These are phyloP conservation scores for Monascus ruber DNA, from an alignment of 2,329 filamentous ascomycete species.

Conservation along the genomic window DNA sequence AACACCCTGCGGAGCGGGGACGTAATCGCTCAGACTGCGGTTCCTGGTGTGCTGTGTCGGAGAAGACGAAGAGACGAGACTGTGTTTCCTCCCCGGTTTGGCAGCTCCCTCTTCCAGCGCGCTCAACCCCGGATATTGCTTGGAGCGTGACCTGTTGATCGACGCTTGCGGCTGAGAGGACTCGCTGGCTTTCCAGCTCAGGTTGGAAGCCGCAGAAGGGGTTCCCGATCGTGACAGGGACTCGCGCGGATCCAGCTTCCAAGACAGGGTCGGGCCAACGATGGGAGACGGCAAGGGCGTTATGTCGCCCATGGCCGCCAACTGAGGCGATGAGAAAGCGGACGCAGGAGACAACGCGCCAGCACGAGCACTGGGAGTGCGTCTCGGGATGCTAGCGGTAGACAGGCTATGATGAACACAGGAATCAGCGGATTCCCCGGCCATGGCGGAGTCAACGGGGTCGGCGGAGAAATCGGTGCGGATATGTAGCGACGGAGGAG, in stretches of 20 bases:
- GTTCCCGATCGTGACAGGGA: constrained; percentile 33
- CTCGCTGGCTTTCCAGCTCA: constrained; percentile 24
- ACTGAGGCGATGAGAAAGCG: constrained; percentile 58
- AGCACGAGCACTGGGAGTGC: constrained; percentile 34
- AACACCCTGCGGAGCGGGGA: constrained; percentile 54
- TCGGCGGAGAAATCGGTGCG: constrained; percentile 21
- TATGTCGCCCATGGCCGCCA: constrained; percentile 65
- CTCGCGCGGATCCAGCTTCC: constrained; percentile 44
- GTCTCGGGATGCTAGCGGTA: constrained; percentile 30
- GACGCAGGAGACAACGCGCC: constrained; percentile 50
- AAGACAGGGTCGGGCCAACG: constrained; percentile 22
- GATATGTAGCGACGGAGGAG: constrained; percentile 22
- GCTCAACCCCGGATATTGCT: constrained; percentile 32
- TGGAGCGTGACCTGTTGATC: constrained; percentile 19
- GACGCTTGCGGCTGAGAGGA: constrained; percentile 22
- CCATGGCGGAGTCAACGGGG: constrained; percentile 12
- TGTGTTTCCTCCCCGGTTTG: constrained; percentile 10
- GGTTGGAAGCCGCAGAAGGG: constrained; percentile 25
- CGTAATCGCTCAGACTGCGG: constrained; percentile 80
- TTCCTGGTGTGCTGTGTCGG: constrained; percentile 51
- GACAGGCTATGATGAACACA: constrained; percentile 30
- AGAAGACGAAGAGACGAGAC: constrained; percentile 1
- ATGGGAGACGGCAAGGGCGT: constrained; percentile 71
- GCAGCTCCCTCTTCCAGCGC: constrained; percentile 17
- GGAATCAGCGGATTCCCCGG: constrained; percentile 21